phyloP scores from a whole-genome alignment of 2,329 filamentous ascomycete species.

The Diaporthe ilicicola region DNA sequence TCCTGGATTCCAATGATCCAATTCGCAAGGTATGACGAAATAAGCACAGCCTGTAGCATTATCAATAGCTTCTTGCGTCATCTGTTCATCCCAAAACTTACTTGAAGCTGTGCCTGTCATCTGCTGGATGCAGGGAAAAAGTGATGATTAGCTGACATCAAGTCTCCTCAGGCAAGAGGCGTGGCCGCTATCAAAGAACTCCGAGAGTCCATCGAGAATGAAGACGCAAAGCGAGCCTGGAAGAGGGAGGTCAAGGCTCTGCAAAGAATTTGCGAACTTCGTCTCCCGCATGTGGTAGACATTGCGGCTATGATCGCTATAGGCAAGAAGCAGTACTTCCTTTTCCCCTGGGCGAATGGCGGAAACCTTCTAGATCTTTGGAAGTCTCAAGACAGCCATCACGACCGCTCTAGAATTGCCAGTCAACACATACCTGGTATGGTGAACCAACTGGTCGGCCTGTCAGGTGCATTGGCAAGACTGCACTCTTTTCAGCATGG shows the following conservation, averaged over 20 bases:
- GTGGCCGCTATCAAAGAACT: conserved; percentile 11
- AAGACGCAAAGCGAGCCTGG: neutral
- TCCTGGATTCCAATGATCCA: neutral
- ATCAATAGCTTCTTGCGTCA: neutral
- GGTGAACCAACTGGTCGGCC: neutral
- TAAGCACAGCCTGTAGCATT: neutral
- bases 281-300: neutral
- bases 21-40: neutral
- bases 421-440: neutral
- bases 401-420: neutral
- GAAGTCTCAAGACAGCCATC: neutral
- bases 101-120: neutral
- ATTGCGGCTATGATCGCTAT: neutral
- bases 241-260: neutral
- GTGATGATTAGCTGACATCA: neutral
- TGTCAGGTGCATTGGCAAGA: conserved; percentile 11
- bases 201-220: neutral
- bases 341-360: conserved; percentile 29
- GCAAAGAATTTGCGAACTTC: neutral
- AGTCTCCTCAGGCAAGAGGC: neutral
- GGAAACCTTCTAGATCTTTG: conserved; percentile 26
- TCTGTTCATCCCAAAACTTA: neutral
- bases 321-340: conserved; percentile 6
- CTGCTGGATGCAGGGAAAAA: neutral
- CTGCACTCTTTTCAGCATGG: neutral